Base-by-base conservation (phyloP, 805 yeast species). In the Brettanomyces naardenensis region DNA sequence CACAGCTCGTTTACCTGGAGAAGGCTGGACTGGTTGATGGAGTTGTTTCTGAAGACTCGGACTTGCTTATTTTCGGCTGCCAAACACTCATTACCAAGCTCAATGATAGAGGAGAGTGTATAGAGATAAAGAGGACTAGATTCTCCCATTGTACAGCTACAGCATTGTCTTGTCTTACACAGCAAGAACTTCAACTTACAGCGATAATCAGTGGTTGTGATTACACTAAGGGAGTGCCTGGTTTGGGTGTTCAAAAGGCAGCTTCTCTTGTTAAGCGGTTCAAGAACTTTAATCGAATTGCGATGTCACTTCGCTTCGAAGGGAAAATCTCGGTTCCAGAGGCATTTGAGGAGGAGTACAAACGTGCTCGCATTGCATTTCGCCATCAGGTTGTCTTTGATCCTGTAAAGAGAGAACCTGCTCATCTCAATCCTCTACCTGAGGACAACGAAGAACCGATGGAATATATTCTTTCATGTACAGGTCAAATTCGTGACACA, bases 151-250 rank as follows among this genome's bases (percentile, higher is more conserved):
- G 53, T 23, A 47, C 37, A 25, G 50, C 48, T 4, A 44, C 51
- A 14, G 71, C 75, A 6, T 58, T 88, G 29, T 65, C 70, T 0
- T 51, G 64, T 5, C 68, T 80, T 47, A 56, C 69, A 17, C 71
- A 63, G 20, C 73, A 70, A 7, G 85, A 86, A 48, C 56, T 86
- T 37, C 67, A 92, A 33, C 66, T 78, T 30, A 73, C 86, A 60
- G 97, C 95, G 2, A 80, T 89, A 47, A 54, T 92, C 4, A 75
- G 95, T n/a, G 99, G 99, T 0, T 92, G 99, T 61, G 99, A 92
- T 58, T 92, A 92, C 53, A 85, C 96, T 0, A 75, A 76, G 38
- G 98, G 99, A 0, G 66, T 92, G 5, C 73, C 81, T 0, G 80
- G 82, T 2, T 68, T 90, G 13, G 99, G 98, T 0, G 66, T 88